These are phyloP conservation scores for Teratosphaeria destructans DNA, from an alignment of 2,329 filamentous ascomycete species.

Conservation along the genomic window DNA sequence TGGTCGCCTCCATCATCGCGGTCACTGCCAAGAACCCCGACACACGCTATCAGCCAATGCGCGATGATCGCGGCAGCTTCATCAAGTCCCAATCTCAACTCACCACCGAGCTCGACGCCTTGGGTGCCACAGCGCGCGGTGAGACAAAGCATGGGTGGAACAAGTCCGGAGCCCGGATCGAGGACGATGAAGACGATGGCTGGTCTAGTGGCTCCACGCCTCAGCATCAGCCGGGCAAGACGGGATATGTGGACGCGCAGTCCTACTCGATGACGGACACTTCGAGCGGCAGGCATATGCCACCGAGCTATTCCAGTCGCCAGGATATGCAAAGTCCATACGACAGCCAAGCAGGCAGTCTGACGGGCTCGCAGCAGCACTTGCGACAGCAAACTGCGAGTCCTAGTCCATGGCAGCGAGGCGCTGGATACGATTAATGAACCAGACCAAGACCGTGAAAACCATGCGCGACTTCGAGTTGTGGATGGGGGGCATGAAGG, in stretches of 20 bases:
- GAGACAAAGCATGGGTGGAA: slow-evolving; percentile 49
- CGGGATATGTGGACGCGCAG: slow-evolving; percentile 34
- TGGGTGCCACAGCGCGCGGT: slow-evolving; percentile 79
- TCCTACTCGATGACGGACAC: slow-evolving; percentile 27
- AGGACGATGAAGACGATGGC: slow-evolving; percentile 54
- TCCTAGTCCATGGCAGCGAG: slow-evolving; percentile 54
- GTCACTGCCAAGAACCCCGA: slow-evolving; percentile 91
- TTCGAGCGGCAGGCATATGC: slow-evolving; percentile 28
- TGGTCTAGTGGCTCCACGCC: slow-evolving; percentile 46
- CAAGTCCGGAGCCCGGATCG: slow-evolving; percentile 47
- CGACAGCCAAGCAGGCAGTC: slow-evolving; percentile 20
- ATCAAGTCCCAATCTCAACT: slow-evolving; percentile 87
- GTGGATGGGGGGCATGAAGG: background rate
- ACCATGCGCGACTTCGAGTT: background rate
- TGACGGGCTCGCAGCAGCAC: slow-evolving; percentile 6
- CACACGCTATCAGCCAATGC: slow-evolving; percentile 90
- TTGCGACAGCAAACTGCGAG: slow-evolving; percentile 35
- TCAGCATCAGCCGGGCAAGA: slow-evolving; percentile 29
- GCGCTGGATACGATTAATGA: slow-evolving; percentile 52
- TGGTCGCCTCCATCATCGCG: slow-evolving; percentile 66
- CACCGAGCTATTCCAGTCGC: slow-evolving; percentile 22
- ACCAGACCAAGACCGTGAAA: background rate
- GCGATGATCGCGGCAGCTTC: slow-evolving; percentile 89
- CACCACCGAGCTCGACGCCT: slow-evolving; percentile 78
- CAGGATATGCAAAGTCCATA: slow-evolving; percentile 19